Evolutionary conservation across 345 rosid genomes (phyloP).

Genomic region (Anastatica hierochuntica): DNA sequence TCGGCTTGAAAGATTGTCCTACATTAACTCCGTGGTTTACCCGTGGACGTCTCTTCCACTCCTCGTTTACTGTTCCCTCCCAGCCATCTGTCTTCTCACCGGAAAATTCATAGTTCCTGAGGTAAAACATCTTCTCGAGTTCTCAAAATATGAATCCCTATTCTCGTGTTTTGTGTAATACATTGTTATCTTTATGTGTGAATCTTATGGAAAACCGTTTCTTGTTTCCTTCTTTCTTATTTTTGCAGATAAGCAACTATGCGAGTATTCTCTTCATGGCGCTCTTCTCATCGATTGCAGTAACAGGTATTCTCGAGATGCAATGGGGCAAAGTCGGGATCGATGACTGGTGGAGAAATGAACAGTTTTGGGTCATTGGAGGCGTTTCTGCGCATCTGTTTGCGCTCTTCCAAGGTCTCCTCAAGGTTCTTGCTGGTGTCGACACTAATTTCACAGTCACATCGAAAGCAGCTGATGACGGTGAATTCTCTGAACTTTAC

Average conservation of each 20-base stretch:
- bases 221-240: neutral
- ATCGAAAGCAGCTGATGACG: constrained; percentile 55
- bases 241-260: constrained; percentile 84
- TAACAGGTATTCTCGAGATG: constrained; percentile 92
- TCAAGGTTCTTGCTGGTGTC: constrained; percentile 93
- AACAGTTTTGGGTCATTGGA: constrained; percentile 98
- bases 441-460: constrained; percentile 67
- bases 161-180: neutral
- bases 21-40: constrained; percentile 89
- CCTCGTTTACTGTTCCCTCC: constrained; percentile 89
- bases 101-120: constrained; percentile 95
- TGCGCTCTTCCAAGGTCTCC: constrained; percentile 90
- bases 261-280: constrained; percentile 82
- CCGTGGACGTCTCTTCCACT: constrained; percentile 95
- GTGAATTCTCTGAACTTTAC: constrained; percentile 88
- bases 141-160: neutral
- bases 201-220: neutral
- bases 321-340: constrained; percentile 98
- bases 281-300: constrained; percentile 88
- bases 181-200: too few relatives aligned
- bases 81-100: constrained; percentile 50
- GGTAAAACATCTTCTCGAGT: constrained; percentile 38
- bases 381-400: constrained; percentile 92
- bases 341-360: constrained; percentile 98
- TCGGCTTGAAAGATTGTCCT: constrained; percentile 89